A percentile compares a stretch with the other conserved stretches of the same genome.
phyloP scores from a whole-genome alignment of 768 basidiomycete species.

The Candolleomyces efflorescens region DNA sequence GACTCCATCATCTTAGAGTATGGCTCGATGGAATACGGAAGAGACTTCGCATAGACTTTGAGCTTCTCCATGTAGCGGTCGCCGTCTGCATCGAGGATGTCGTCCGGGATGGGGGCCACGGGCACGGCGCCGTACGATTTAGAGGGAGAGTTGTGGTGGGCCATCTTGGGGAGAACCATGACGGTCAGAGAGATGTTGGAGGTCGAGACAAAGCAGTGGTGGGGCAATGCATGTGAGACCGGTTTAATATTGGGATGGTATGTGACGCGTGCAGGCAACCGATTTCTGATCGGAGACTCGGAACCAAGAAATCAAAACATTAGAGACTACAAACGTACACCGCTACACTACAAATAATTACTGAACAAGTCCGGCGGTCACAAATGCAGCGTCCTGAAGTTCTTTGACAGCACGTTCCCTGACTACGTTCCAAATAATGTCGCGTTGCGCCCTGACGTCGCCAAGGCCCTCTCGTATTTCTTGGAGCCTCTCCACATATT shows the following conservation, averaged over 20 bases:
- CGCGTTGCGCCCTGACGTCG: slow-evolving; percentile 65
- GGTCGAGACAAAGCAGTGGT: slow-evolving; percentile 8
- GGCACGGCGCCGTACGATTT: slow-evolving; percentile 8
- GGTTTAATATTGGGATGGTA: not conserved
- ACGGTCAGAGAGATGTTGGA: slow-evolving; percentile 4
- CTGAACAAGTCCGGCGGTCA: slow-evolving; percentile 22
- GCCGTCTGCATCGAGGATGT: slow-evolving; percentile 24
- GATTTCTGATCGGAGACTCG: slow-evolving; percentile 4
- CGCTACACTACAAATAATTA: slow-evolving; percentile 1
- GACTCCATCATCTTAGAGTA: slow-evolving; percentile 71
- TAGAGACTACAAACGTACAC: not conserved
- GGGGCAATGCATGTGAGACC: not conserved
- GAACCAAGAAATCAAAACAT: slow-evolving; percentile 1
- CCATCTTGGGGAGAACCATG: slow-evolving; percentile 47
- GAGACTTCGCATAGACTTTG: slow-evolving; percentile 52
- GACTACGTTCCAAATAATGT: slow-evolving; percentile 73
- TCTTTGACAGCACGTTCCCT: slow-evolving; percentile 72
- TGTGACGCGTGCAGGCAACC: slow-evolving; percentile 3
- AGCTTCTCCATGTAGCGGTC: slow-evolving; percentile 56
- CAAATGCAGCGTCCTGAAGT: slow-evolving; percentile 60
- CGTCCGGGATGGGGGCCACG: slow-evolving; percentile 19
- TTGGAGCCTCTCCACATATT: slow-evolving; percentile 80
- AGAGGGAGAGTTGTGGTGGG: slow-evolving; percentile 34
- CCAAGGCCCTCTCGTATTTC: slow-evolving; percentile 83
- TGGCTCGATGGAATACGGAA: slow-evolving; percentile 79